phyloP scores from a whole-genome alignment of 371 early-diverging fungal genomes.

The Syncephalastrum sp. region DNA sequence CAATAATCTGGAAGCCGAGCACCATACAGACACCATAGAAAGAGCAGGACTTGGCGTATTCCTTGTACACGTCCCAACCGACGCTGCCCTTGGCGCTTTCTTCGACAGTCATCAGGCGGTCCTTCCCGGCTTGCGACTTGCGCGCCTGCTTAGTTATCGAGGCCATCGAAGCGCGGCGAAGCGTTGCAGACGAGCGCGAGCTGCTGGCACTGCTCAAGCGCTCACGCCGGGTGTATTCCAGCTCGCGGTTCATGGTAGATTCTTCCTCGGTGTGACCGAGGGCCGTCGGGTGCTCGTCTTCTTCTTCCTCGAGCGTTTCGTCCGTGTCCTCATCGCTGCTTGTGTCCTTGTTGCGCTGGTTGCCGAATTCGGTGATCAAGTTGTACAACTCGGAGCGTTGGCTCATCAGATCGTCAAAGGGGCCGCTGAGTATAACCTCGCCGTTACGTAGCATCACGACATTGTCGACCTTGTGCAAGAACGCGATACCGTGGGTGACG shows the following conservation, averaged over 20 bases:
- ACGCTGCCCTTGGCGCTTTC: constrained; percentile 83
- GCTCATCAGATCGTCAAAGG: constrained; percentile 65
- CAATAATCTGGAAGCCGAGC: constrained; percentile 52
- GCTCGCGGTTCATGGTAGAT: constrained; percentile 22
- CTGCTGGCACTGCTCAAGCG: constrained; percentile 42
- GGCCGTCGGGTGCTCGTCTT: constrained; percentile 32
- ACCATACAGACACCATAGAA: constrained; percentile 49
- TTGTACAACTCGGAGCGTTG: constrained; percentile 57
- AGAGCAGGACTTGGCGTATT: constrained; percentile 80
- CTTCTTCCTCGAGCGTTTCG: constrained; percentile 27
- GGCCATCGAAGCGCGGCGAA: constrained; percentile 57
- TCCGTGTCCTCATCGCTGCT: constrained; percentile 18
- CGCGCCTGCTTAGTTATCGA: constrained; percentile 31
- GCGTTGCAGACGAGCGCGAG: constrained; percentile 34
- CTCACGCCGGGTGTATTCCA: constrained; percentile 32
- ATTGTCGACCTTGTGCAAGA: constrained; percentile 63
- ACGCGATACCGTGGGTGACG: constrained; percentile 91
- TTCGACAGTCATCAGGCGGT: constrained; percentile 70
- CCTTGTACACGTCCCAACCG: constrained; percentile 63
- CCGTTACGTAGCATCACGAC: constrained; percentile 81
- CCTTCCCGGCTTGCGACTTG: constrained; percentile 26
- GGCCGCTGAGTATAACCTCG: constrained; percentile 71
- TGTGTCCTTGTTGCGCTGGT: constrained; percentile 14
- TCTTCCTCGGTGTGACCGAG: constrained; percentile 40
- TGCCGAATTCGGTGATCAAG: constrained; percentile 47